Base-by-base conservation (phyloP, 1,284 basidiomycete species). In the Chalciporus sp. region DNA sequence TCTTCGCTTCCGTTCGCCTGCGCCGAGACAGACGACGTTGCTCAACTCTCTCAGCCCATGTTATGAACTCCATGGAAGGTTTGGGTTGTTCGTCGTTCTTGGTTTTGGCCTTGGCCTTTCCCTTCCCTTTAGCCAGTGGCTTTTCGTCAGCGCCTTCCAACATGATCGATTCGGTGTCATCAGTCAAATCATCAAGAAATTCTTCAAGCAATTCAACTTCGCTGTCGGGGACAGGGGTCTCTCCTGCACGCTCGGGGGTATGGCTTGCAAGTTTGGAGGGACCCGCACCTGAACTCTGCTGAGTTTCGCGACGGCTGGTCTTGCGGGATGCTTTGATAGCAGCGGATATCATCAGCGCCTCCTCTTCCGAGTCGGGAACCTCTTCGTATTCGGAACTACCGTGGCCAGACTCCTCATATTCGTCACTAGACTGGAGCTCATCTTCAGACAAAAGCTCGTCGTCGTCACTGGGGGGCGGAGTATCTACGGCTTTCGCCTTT, bases 341-440 rank as follows among this genome's bases (percentile, higher is more conserved):
- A 19, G 74, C 77, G 42, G 76, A 72, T 14, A 90, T 45, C 81
- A 88, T 80, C 19, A 82, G 58, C 6, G 72, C 75, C 57, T 89
- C 86, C 53, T 71, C 65, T 42, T 70, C 66, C 29, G 62, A 68
- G 53, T 57, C 65, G 33, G 58, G 49, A 2, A 61, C 56, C 4
- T 17, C 29, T 26, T 80, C 72, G 54, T 83, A 86, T 51, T 86
- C 84, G 40, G 85, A 86, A 17, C 76, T 84, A 63, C 81, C 82
- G 50, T 74, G 77, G 42, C 78, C 79, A 10, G 78, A 82, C 50
- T 85, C 84, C 16, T 78, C 74, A 39, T 75, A 61, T 16, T 63
- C 58, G 20, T 76, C 73, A 29, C 74, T 72, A 52, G 73, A 74
- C 40, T 77, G 76, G 14, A 75, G 61, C 43, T 74, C 75, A 49